These are phyloP conservation scores for Hygrophorus pudorinus DNA, from an alignment of 768 basidiomycete genomes.

Conservation along the genomic window DNA sequence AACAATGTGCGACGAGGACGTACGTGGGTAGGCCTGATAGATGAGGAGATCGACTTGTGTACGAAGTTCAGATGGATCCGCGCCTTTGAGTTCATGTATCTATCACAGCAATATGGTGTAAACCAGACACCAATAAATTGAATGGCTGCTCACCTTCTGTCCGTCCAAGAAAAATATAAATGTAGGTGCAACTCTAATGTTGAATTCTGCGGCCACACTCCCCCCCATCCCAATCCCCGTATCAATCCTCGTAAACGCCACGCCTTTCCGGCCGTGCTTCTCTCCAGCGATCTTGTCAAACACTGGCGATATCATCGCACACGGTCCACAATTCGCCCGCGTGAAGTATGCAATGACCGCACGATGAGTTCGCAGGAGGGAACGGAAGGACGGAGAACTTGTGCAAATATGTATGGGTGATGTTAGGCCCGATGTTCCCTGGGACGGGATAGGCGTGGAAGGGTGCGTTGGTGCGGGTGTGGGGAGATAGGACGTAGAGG, in stretches of 20 bases:
- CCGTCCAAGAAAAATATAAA: slow-evolving; percentile 83
- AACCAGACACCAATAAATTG: neutral
- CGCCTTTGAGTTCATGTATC: slow-evolving; percentile 67
- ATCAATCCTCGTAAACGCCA: slow-evolving; percentile 82
- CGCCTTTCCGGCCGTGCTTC: slow-evolving; percentile 39
- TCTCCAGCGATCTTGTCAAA: slow-evolving; percentile 71
- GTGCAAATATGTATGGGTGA: slow-evolving; percentile 56
- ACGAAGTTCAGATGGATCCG: slow-evolving; percentile 54
- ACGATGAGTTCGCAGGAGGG: slow-evolving; percentile 48
- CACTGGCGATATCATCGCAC: slow-evolving; percentile 72
- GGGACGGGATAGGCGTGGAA: slow-evolving; percentile 16
- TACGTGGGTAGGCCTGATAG: slow-evolving; percentile 74
- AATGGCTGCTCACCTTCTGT: slow-evolving; percentile 40
- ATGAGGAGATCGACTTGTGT: slow-evolving; percentile 68
- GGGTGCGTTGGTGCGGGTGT: slow-evolving; percentile 18
- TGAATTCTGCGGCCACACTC: slow-evolving; percentile 50
- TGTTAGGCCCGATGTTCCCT: slow-evolving; percentile 41
- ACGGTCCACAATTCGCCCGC: slow-evolving; percentile 64
- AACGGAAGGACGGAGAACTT: slow-evolving; percentile 38
- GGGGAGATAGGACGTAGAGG: slow-evolving; percentile 40
- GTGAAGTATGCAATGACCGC: slow-evolving; percentile 81
- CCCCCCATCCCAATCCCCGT: slow-evolving; percentile 56
- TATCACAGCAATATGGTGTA: slow-evolving; percentile 16
- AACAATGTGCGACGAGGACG: slow-evolving; percentile 19
- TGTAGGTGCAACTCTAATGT: slow-evolving; percentile 74